Conservation (phyloP, 257 asterid species). For the Solanum lignicaule region DNA sequence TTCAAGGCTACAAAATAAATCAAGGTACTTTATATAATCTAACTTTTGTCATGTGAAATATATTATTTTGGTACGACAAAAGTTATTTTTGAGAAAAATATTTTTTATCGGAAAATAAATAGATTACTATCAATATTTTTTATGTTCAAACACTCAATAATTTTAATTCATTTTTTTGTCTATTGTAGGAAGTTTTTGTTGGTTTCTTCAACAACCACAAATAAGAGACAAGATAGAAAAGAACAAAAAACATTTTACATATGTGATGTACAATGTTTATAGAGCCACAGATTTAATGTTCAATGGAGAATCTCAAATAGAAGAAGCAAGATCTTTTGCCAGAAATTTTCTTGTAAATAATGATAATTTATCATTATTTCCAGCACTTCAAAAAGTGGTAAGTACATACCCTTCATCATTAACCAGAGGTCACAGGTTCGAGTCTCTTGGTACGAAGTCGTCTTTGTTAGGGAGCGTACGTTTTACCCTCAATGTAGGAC, state of each 20-base stretch:
- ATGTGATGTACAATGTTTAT: conserved; percentile 28
- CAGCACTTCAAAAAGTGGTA: conserved; percentile 35
- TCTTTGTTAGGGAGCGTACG: accelerated
- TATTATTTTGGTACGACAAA: neutral
- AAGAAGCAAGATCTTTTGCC: conserved; percentile 34
- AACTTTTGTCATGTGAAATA: neutral
- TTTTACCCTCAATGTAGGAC: too few species aligned
- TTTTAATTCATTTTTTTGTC: neutral
- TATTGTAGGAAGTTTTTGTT: conserved; percentile 36
- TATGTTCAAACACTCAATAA: neutral
- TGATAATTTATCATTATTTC: conserved; percentile 12
- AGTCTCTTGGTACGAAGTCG: neutral
- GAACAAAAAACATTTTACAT: conserved; percentile 11
- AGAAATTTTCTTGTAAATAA: conserved; percentile 10
- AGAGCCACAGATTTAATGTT: conserved; percentile 43
- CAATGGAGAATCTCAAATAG: conserved; percentile 29
- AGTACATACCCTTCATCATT: too few species aligned
- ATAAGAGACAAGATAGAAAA: conserved; percentile 15
- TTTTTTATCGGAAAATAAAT: too few species aligned
- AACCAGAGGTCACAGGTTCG: neutral
- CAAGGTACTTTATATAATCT: conserved; percentile 17
- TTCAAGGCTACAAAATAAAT: conserved; percentile 30
- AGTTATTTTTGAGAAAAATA: neutral
- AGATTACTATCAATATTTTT: neutral
- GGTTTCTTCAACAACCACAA: conserved; percentile 36